A percentile compares a stretch with the other conserved stretches of the same genome.
Conservation (phyloP, 2,329 filamentous ascomycete species). For the Talaromyces rugulosus region DNA sequence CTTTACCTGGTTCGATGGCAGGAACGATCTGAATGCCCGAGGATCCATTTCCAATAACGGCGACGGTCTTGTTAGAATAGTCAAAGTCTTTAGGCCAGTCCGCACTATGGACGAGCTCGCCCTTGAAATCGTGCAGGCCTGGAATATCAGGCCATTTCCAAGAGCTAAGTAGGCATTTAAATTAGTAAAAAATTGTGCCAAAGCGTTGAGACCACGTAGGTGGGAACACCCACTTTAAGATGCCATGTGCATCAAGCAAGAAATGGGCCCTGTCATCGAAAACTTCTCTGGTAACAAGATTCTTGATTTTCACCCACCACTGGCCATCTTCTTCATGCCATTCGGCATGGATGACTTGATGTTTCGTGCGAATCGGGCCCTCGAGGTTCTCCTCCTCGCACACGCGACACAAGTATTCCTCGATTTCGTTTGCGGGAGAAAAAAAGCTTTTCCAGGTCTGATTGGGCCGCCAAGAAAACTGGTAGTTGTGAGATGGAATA, state of each 20-base stretch:
- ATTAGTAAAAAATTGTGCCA: not conserved
- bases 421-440: not conserved
- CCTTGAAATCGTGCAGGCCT: not conserved
- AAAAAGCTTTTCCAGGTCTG: not conserved
- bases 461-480: not conserved
- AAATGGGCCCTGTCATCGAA: not conserved
- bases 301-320: not conserved
- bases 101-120: not conserved
- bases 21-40: not conserved
- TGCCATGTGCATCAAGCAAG: not conserved
- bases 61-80: not conserved
- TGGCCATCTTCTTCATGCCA: not conserved
- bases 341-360: not conserved
- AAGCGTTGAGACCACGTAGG: not conserved
- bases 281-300: not conserved
- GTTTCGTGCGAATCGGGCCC: not conserved
- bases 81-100: not conserved
- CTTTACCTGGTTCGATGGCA: not conserved
- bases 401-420: not conserved
- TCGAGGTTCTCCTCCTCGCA: not conserved
- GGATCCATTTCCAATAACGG: not conserved
- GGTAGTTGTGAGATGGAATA: not conserved
- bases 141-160: not conserved
- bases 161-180: not conserved
- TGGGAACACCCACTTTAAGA: not conserved